Evolutionary conservation across 2,329 filamentous ascomycete species (phyloP), one percentile per base, ranked within the genome.

Genomic region (Phaeophleospora eucalypticola): DNA sequence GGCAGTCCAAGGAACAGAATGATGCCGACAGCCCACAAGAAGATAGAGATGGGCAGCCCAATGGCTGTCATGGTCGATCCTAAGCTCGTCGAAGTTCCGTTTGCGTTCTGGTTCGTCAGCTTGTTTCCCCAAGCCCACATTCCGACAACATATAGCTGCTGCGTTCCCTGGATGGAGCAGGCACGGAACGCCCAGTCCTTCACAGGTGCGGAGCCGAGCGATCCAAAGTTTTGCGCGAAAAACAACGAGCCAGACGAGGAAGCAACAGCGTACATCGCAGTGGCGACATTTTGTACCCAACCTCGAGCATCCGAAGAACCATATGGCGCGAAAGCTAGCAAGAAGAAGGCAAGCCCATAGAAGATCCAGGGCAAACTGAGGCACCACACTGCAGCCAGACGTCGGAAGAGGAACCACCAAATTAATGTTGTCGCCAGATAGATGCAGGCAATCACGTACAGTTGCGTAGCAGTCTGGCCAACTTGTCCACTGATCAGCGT

Each of bases 111-210:
- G 43, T 68, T 68, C 12, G 75, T 74, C 37, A 82, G 69, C 48
- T 75, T 71, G 6, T 74, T 74, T 21, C 82, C 82, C 82, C 82
- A 85, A 60, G 79, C 84, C 81, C 81, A 86, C 10, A 86, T 71
- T 4, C 74, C 77, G 18, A 81, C 76, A 41, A 83, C 74, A 62
- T 84, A 86, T 52, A 82, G 70, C 59, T 85, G 82, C 58, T 84
- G 82, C 4, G 80, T 81, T 35, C 82, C 82, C 61, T 84, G 80
- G 42, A 86, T 82, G 10, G 80, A 64, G 57, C 81, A 82, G 14
- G 82, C 82, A 46, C 82, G 76, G 66, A 80, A 82, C n/a, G 82
- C 80, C 81, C 81, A 84, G 29, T 79, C 73, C 60, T 78, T 81
- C 36, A 83, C 76, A 4, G 81, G 79, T 2, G 77, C 75, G 38